phyloP scores from a whole-genome alignment of 2,329 filamentous ascomycete species.

The Westerdykella aurantiaca region DNA sequence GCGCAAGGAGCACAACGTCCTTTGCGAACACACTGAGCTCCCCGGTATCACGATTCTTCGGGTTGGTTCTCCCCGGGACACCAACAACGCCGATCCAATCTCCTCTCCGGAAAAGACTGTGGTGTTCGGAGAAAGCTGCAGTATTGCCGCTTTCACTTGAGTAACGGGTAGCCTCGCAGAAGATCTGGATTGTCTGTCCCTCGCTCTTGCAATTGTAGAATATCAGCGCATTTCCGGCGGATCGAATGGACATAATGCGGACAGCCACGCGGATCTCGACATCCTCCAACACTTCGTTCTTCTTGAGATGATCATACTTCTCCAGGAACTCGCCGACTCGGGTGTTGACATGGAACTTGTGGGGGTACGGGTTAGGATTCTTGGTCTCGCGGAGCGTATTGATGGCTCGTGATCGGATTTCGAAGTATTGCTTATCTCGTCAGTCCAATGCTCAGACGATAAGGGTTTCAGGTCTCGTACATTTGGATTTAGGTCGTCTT shows the following conservation, averaged over 20 bases:
- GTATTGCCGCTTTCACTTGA: constrained; percentile 43
- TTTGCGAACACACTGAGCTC: constrained; percentile 91
- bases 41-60: constrained; percentile 83
- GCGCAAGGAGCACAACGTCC: constrained; percentile 78
- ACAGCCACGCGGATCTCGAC: constrained; percentile 72
- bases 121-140: constrained; percentile 75
- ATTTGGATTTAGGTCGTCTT: constrained; percentile 68
- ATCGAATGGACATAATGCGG: constrained; percentile 81
- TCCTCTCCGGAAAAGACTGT: constrained; percentile 80
- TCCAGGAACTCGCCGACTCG: constrained; percentile 74
- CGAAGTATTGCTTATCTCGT: constrained; percentile 73
- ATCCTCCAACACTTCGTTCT: constrained; percentile 74
- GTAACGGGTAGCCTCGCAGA: constrained; percentile 62
- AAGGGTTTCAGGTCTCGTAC: constrained; percentile 42
- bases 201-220: constrained; percentile 84
- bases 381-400: constrained; percentile 68
- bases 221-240: constrained; percentile 60
- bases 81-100: constrained; percentile 88
- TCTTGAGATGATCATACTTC: constrained; percentile 76
- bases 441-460: neutral
- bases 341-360: constrained; percentile 86
- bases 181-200: constrained; percentile 77
- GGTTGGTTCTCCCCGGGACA: constrained; percentile 77
- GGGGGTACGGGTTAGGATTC: constrained; percentile 75
- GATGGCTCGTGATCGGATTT: constrained; percentile 82